Percentiles rank a stretch among this genome's conserved stretches.
phyloP scores from a whole-genome alignment of 208 protist genomes.

The Histomonas meleagridis region DNA sequence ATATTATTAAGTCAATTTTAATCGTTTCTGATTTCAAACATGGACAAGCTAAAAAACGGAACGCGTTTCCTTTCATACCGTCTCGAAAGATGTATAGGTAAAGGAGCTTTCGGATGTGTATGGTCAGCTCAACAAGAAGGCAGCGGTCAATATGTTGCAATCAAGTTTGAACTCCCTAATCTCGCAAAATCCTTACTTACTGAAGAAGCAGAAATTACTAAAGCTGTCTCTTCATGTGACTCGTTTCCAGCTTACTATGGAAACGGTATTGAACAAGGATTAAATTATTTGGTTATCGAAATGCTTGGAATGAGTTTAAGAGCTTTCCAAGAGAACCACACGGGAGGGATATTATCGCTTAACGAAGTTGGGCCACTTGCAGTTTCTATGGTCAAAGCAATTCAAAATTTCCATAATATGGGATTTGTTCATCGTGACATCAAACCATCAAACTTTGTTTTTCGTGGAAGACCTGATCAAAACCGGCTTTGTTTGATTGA shows the following conservation, averaged over 20 bases:
- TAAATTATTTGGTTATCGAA: background rate
- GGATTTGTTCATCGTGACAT: conserved; percentile 12
- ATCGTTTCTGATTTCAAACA: conserved; percentile 58
- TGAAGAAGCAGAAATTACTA: background rate
- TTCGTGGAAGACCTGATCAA: background rate
- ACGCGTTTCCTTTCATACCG: background rate
- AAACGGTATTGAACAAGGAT: background rate
- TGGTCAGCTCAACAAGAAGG: background rate
- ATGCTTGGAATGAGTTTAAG: background rate
- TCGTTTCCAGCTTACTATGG: background rate
- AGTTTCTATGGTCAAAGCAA: background rate
- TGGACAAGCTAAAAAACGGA: background rate
- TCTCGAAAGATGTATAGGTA: background rate
- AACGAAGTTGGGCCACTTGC: background rate
- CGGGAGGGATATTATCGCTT: background rate
- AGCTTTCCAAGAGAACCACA: background rate
- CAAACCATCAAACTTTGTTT: conserved; percentile 7
- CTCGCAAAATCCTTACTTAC: background rate
- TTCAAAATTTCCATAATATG: background rate
- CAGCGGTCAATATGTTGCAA: conserved; percentile 45
- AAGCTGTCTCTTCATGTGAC: background rate
- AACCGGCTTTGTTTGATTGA: background rate
- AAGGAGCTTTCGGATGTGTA: background rate
- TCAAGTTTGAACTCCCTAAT: conserved; percentile 61
- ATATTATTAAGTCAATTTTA: too few species aligned